Conservation (phyloP, 176 grass and related monocot genomes). For the Carex parvula region DNA sequence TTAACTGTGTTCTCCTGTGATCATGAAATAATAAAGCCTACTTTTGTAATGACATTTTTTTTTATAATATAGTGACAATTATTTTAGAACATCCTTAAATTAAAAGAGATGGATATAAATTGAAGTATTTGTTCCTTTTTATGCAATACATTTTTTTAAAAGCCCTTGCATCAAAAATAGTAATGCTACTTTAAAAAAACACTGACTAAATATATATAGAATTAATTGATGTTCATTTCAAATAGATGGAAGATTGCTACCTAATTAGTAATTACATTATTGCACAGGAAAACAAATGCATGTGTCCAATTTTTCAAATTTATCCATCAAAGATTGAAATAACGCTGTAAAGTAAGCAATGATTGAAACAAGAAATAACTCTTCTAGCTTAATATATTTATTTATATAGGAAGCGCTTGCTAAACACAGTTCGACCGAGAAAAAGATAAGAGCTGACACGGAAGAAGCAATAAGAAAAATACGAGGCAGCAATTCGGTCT, state of each 20-base stretch:
- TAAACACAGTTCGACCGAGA: constrained; percentile 19
- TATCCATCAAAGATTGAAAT: not conserved
- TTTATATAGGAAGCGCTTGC: constrained; percentile 28
- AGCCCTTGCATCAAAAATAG: not conserved
- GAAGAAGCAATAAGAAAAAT: constrained; percentile 32
- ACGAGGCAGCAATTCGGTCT: constrained; percentile 8
- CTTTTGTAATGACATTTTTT: not conserved
- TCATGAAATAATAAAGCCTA: not conserved
- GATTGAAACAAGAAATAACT: constrained; percentile 5
- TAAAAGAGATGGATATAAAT: not conserved
- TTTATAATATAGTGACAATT: not conserved
- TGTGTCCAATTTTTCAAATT: not conserved
- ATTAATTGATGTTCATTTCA: not conserved
- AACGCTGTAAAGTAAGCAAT: not conserved
- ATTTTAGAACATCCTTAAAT: not conserved
- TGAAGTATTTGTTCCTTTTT: not conserved
- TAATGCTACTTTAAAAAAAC: not conserved
- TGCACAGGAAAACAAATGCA: not conserved
- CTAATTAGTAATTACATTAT: not conserved
- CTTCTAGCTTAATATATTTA: not conserved
- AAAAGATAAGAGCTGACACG: constrained; percentile 26
- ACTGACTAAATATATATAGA: not conserved
- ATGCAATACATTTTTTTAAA: not conserved
- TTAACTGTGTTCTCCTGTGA: not conserved
- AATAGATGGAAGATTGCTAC: not conserved